Evolutionary conservation across 768 basidiomycete genomes (phyloP).

Genomic region (Cystofilobasidium macerans): DNA sequence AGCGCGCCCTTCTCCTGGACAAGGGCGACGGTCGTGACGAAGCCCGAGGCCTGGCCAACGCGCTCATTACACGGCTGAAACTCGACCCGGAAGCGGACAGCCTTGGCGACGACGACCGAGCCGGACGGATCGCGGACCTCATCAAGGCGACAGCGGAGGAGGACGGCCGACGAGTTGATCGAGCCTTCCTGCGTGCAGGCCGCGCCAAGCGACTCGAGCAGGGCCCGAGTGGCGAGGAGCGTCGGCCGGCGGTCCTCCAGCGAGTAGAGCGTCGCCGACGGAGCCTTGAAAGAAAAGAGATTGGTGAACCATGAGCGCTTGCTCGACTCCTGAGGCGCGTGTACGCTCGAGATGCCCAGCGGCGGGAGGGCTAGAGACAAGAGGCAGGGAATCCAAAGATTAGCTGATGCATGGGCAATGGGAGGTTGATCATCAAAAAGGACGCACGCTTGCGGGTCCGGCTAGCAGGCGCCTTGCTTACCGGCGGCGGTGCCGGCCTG

Average conservation of each 20-base stretch:
- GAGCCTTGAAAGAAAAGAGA: constrained; percentile 73
- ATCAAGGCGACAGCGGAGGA: constrained; percentile 66
- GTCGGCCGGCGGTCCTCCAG: constrained; percentile 48
- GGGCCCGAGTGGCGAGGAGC: constrained; percentile 57
- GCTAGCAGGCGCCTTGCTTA: not conserved
- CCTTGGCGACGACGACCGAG: constrained; percentile 50
- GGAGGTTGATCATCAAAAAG: not conserved
- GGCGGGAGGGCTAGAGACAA: constrained; percentile 1
- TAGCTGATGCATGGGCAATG: not conserved
- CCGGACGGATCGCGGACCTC: constrained; percentile 52
- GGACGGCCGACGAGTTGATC: constrained; percentile 48
- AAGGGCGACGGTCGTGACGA: constrained; percentile 52
- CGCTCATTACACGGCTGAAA: constrained; percentile 42
- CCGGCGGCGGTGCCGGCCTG: not conserved
- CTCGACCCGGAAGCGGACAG: constrained; percentile 74
- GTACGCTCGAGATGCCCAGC: constrained; percentile 18
- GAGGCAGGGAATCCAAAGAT: not conserved
- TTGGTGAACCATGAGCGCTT: constrained; percentile 75
- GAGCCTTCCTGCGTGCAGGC: constrained; percentile 30
- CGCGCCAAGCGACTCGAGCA: constrained; percentile 63
- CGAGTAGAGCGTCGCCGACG: constrained; percentile 40
- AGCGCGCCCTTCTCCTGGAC: constrained; percentile 78
- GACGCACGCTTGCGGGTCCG: constrained; percentile 8
- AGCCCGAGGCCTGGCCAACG: constrained; percentile 41
- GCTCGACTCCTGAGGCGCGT: constrained; percentile 46